Conservation (phyloP, 768 basidiomycete species). For the Rickenella mellea region DNA sequence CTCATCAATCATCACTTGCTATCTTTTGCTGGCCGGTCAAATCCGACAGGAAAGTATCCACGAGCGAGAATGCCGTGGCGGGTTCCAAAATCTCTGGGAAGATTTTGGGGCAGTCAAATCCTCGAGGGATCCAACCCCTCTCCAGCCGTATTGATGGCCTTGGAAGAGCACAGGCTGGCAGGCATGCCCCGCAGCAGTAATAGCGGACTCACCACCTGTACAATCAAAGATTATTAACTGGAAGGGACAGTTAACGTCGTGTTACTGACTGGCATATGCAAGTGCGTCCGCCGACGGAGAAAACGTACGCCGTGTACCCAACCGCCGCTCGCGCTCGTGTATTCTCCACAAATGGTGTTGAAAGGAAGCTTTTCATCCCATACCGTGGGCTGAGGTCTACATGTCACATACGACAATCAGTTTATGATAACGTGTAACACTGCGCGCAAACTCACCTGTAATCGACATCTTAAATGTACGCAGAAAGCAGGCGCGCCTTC, state of each 20-base stretch:
- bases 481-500: slow-evolving; percentile 96
- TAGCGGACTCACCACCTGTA: slow-evolving; percentile 82
- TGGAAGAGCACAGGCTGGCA: slow-evolving; percentile 89
- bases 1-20: too few species aligned
- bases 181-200: slow-evolving; percentile 94
- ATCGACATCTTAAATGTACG: slow-evolving; percentile 97
- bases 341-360: slow-evolving; percentile 96
- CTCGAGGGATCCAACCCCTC: slow-evolving; percentile 72
- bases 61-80: too few species aligned
- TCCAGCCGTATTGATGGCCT: slow-evolving; percentile 61
- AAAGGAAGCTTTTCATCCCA: slow-evolving; percentile 99
- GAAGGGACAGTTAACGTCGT: not conserved
- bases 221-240: slow-evolving; percentile 3
- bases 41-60: too few species aligned
- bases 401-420: not conserved
- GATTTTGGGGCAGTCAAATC: slow-evolving; percentile 48
- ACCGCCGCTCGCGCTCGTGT: slow-evolving; percentile 77
- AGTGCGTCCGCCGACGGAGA: slow-evolving; percentile 93
- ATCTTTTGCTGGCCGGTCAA: too few species aligned
- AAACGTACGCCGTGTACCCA: slow-evolving; percentile 98
- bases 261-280: slow-evolving; percentile 79
- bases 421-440: slow-evolving; percentile 4
- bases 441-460: slow-evolving; percentile 50
- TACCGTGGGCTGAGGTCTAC: slow-evolving; percentile 74
- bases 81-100: too few species aligned